Conservation (phyloP, 495 filamentous ascomycete species). For the Aspergillus wentii region DNA sequence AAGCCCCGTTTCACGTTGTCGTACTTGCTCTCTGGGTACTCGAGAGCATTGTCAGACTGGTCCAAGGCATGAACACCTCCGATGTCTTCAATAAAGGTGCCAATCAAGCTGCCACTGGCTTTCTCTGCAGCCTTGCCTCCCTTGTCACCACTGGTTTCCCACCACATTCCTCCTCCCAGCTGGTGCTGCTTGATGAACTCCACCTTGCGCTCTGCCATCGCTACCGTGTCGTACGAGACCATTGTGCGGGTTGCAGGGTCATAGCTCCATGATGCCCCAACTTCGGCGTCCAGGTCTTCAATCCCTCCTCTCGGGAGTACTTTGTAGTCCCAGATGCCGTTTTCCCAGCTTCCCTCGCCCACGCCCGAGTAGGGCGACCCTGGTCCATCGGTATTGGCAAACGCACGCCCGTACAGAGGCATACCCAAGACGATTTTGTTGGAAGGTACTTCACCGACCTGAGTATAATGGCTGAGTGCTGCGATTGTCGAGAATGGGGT, state of each 20-base stretch:
- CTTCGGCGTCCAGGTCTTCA: conserved; percentile 31
- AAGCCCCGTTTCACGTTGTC: conserved; percentile 63
- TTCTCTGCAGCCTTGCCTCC: conserved; percentile 32
- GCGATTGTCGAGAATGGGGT: conserved; percentile 51
- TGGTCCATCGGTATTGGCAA: conserved; percentile 66
- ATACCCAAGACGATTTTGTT: conserved; percentile 79
- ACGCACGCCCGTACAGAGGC: conserved; percentile 85
- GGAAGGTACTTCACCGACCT: conserved; percentile 50
- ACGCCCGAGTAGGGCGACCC: conserved; percentile 65
- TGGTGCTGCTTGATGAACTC: conserved; percentile 57
- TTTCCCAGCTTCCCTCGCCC: conserved; percentile 66
- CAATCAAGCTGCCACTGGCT: conserved; percentile 58
- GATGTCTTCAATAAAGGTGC: conserved; percentile 48
- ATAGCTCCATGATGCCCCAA: conserved; percentile 68
- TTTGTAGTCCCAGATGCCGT: conserved; percentile 80
- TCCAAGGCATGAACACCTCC: conserved; percentile 50
- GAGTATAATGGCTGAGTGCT: conserved; percentile 57
- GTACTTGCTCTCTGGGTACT: conserved; percentile 72
- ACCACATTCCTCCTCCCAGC: conserved; percentile 89
- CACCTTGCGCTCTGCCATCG: conserved; percentile 57
- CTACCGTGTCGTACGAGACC: conserved; percentile 71
- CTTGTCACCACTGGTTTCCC: conserved; percentile 84
- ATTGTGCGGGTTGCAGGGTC: conserved; percentile 55
- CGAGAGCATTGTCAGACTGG: conserved; percentile 58
- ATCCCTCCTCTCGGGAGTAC: conserved; percentile 48